Conservation (phyloP, 768 basidiomycete genomes). For the Suillus subluteus region DNA sequence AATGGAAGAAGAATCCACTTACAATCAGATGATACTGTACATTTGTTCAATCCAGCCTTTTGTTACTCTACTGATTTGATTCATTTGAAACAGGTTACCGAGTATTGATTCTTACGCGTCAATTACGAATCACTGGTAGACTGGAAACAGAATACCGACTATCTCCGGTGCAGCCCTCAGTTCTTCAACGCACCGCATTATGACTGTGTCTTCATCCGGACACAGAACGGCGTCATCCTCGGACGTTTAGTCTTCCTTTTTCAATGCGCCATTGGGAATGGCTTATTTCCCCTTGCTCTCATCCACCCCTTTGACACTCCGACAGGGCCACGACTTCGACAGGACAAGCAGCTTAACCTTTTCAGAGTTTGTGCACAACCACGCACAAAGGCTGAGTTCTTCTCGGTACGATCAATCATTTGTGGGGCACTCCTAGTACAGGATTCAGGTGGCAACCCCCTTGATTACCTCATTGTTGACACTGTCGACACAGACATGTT, state of each 20-base stretch:
- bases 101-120: slow-evolving; percentile 28
- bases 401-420: slow-evolving; percentile 33
- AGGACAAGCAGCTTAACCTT: slow-evolving; percentile 29
- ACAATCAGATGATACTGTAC: slow-evolving; percentile 2
- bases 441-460: no score
- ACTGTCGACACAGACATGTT: neutral
- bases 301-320: slow-evolving; percentile 25
- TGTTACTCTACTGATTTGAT: neutral
- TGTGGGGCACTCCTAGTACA: slow-evolving; percentile 25
- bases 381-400: slow-evolving; percentile 20
- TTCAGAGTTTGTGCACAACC: slow-evolving; percentile 17
- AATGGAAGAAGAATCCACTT: slow-evolving; percentile 9
- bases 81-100: slow-evolving; percentile 23
- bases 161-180: slow-evolving; percentile 32
- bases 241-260: slow-evolving; percentile 23
- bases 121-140: slow-evolving; percentile 32
- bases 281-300: slow-evolving; percentile 2
- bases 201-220: slow-evolving; percentile 34
- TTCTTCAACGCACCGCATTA: slow-evolving; percentile 32
- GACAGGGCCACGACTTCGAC: slow-evolving; percentile 4
- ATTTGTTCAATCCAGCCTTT: neutral
- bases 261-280: slow-evolving; percentile 15
- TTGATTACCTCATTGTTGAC: no score
- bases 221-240: slow-evolving; percentile 17
- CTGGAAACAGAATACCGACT: slow-evolving; percentile 31